Evolutionary conservation across 495 filamentous ascomycete species (phyloP).

Genomic region (Oleoguttula mirabilis): DNA sequence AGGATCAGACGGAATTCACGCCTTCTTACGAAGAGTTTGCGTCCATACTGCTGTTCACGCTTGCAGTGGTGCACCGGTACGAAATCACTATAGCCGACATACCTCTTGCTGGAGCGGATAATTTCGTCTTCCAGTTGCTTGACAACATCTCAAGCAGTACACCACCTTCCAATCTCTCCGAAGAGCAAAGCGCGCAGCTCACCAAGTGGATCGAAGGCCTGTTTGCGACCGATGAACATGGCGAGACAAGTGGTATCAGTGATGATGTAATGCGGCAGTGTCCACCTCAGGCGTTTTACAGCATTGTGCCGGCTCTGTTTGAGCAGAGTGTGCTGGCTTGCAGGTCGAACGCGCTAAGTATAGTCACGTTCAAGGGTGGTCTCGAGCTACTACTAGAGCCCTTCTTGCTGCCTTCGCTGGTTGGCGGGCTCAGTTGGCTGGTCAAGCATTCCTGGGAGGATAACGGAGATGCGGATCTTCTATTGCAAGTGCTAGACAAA

Average conservation of each 20-base stretch:
- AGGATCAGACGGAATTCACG: constrained; percentile 87
- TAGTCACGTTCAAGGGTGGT: constrained; percentile 74
- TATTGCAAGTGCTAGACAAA: constrained; percentile 64
- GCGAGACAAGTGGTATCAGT: constrained; percentile 50
- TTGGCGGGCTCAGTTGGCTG: constrained; percentile 70
- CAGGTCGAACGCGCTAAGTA: constrained; percentile 52
- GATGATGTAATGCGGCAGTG: constrained; percentile 89
- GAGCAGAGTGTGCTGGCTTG: constrained; percentile 71
- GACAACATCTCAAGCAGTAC: constrained; percentile 48
- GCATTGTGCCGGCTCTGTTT: constrained; percentile 81
- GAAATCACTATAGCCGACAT: constrained; percentile 57
- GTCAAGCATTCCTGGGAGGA: constrained; percentile 67
- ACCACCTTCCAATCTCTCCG: constrained; percentile 51
- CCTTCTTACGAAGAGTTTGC: constrained; percentile 96
- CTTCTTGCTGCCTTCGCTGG: constrained; percentile 77
- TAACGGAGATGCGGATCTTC: constrained; percentile 41
- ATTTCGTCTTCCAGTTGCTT: constrained; percentile 71
- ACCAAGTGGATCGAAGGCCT: constrained; percentile 77
- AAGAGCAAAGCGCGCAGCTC: constrained; percentile 66
- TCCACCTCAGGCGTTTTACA: constrained; percentile 85
- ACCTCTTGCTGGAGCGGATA: constrained; percentile 45
- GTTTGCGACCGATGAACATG: constrained; percentile 48
- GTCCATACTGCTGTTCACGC: constrained; percentile 67
- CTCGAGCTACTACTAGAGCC: constrained; percentile 84
- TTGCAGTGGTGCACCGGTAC: constrained; percentile 78